Percentiles rank a stretch among this genome's conserved stretches.
These are phyloP conservation scores for Leptographium galeiforme DNA, from an alignment of 2,329 filamentous ascomycete species.

Conservation along the genomic window DNA sequence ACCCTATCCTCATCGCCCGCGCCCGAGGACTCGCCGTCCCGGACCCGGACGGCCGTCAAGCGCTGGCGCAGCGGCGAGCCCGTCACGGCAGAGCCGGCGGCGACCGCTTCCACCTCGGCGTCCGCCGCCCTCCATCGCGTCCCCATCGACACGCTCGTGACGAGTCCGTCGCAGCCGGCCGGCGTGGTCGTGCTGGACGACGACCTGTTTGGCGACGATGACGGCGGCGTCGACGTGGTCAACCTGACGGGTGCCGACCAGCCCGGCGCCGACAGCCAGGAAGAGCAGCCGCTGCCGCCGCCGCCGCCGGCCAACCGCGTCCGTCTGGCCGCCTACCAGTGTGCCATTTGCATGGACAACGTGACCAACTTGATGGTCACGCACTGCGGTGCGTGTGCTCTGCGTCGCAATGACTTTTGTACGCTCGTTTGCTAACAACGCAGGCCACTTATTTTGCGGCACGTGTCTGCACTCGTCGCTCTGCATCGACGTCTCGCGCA, in stretches of 20 bases:
- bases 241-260: conserved; percentile 21
- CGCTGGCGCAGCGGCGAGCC: neutral
- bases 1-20: neutral
- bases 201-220: conserved; percentile 6
- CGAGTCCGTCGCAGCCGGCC: neutral
- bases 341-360: conserved; percentile 55
- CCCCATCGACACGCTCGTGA: neutral
- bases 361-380: conserved; percentile 45
- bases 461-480: conserved; percentile 49
- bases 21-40: neutral
- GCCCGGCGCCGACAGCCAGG: neutral
- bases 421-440: neutral
- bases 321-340: conserved; percentile 46
- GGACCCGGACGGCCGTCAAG: neutral
- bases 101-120: neutral
- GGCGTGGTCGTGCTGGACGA: conserved; percentile 1
- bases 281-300: conserved; percentile 12
- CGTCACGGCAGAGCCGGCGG: neutral
- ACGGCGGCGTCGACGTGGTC: conserved; percentile 16
- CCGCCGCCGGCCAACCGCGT: conserved; percentile 28
- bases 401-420: no score
- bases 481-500: conserved; percentile 39
- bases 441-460: conserved; percentile 52
- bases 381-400: conserved; percentile 50
- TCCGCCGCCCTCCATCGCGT: neutral